Evolutionary conservation across 2,329 filamentous ascomycete species (phyloP), one percentile per base, ranked within the genome.

Genomic region (Pestalotiopsis sp.): DNA sequence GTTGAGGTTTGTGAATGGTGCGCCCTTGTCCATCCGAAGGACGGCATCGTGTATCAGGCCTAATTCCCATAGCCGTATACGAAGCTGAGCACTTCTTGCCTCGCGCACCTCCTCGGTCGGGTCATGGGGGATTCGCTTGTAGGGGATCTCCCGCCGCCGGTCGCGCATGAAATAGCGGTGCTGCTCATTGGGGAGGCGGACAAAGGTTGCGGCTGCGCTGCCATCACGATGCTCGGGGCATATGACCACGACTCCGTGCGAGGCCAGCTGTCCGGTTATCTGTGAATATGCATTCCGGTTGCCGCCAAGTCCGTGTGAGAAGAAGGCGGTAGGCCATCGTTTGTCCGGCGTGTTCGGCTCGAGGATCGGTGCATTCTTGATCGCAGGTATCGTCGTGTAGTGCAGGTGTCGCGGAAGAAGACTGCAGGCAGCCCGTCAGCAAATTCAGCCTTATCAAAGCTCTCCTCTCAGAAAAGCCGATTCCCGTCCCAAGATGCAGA

Each of bases 281-380:
- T 95, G 91, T n/a, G 93, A 95, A 81, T 97, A 97, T 12, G 93
- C 90, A 75, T 96, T 96, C 72, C 93, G 87, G 69, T 89, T 91
- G 49, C 94, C 94, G 49, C 92, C 94, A 1, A 97, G 84, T 0
- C 94, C 94, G 76, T 97, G 94, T 1, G 93, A 96, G 80, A 97
- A 97, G 71, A 97, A 84, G 83, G 94, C 90, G 0, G 93, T 92
- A 0, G 94, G 93, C 91, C 93, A 96, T 81, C 89, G 83, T 67
- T 84, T 81, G 69, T 82, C 80, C 3, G 82, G 75, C 3, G 83
- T 81, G 12, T 81, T 75, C 69, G 88, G 75, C 69, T 83, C 69
- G 76, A 90, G 85, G 7, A 95, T 79, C 5, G 86, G 83, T 12
- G 92, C 92, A 76, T 94, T 93, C 73, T 92, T 90, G 72, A 89